phyloP scores from a whole-genome alignment of 768 basidiomycete genomes.

The Boletales sp. region DNA sequence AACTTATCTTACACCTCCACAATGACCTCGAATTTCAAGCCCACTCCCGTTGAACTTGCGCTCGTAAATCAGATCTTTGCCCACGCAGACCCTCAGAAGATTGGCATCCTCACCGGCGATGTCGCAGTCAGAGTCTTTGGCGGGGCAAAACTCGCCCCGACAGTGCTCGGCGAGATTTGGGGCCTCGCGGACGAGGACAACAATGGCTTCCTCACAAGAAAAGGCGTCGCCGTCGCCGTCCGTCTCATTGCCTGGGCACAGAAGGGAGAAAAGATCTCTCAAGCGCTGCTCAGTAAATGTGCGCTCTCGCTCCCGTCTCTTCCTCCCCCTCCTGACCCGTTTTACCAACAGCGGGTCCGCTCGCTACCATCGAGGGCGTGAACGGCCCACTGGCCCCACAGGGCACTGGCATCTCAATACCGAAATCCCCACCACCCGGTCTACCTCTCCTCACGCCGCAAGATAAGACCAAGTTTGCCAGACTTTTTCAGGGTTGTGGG shows the following conservation, averaged over 20 bases:
- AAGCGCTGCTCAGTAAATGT: slow-evolving; percentile 70
- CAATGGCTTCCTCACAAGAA: slow-evolving; percentile 87
- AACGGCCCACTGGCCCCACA: slow-evolving; percentile 50
- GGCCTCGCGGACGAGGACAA: slow-evolving; percentile 88
- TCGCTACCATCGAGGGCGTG: slow-evolving; percentile 76
- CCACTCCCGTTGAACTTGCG: slow-evolving; percentile 47
- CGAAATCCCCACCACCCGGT: slow-evolving; percentile 55
- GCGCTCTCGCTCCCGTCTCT: slow-evolving; percentile 28
- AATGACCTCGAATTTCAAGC: slow-evolving; percentile 44
- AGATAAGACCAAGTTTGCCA: slow-evolving; percentile 82
- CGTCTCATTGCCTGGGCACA: slow-evolving; percentile 93
- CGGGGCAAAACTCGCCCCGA: slow-evolving; percentile 75
- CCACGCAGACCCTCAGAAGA: slow-evolving; percentile 71
- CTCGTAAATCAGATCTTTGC: slow-evolving; percentile 73
- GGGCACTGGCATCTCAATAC: slow-evolving; percentile 49
- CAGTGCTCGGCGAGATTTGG: slow-evolving; percentile 91
- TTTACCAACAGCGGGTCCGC: slow-evolving; percentile 65
- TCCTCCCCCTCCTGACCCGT: slow-evolving; percentile 14
- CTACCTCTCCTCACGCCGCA: slow-evolving; percentile 71
- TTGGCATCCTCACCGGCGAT: slow-evolving; percentile 86
- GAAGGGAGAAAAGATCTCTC: slow-evolving; percentile 67
- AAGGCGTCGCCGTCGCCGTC: slow-evolving; percentile 84
- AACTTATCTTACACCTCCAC: neutral
- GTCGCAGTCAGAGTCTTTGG: slow-evolving; percentile 84
- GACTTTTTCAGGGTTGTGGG: slow-evolving; percentile 68